Evolutionary conservation across 495 filamentous ascomycete species (phyloP).

Genomic region (Xylaria telfairii): DNA sequence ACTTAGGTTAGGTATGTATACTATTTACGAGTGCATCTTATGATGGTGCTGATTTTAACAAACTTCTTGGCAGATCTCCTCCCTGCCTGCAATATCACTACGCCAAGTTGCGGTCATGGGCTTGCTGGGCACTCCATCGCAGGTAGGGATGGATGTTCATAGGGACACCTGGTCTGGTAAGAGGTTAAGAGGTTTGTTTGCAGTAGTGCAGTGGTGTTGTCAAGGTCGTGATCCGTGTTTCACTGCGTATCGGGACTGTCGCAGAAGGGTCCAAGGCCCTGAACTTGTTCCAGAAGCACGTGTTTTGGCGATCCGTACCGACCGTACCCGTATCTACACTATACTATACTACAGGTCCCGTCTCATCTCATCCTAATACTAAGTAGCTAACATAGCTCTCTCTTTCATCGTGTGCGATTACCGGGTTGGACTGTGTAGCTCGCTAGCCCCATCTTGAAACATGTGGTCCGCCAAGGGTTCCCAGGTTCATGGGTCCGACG

Average conservation of each 20-base stretch:
- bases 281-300: constrained; percentile 25
- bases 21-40: not conserved
- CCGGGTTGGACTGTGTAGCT: not conserved
- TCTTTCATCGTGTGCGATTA: not conserved
- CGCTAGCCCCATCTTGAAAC: not conserved
- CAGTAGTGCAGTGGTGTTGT: constrained; percentile 1
- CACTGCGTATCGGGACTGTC: constrained; percentile 24
- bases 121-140: not conserved
- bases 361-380: not conserved
- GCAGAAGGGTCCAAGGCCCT: constrained; percentile 13
- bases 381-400: not conserved
- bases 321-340: not conserved
- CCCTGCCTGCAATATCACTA: not conserved
- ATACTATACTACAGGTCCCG: not conserved
- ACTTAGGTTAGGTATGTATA: not conserved
- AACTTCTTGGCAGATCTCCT: not conserved
- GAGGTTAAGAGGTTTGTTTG: not conserved
- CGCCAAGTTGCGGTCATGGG: not conserved
- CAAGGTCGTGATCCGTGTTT: constrained; percentile 18
- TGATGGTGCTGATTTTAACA: not conserved
- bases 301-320: constrained; percentile 9
- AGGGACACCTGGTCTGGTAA: not conserved
- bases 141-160: not conserved
- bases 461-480: not conserved
- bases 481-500: not conserved